Evolutionary conservation across 2,329 filamentous ascomycete genomes (phyloP), one percentile per base, ranked within the genome.

Genomic region (Pseudonectria foliicola): DNA sequence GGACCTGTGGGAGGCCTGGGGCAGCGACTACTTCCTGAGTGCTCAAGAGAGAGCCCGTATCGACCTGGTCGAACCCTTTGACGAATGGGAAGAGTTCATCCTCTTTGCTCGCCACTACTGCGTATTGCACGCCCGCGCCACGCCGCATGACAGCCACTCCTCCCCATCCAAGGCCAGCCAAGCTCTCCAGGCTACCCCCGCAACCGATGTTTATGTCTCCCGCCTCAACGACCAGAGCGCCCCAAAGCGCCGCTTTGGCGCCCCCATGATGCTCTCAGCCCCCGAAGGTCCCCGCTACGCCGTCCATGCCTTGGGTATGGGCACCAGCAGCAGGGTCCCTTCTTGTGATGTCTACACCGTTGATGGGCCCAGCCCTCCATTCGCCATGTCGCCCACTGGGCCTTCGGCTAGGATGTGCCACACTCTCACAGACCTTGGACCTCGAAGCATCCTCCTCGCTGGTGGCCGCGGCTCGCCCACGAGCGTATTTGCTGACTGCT

Each of bases 41-140:
- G 52, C 70, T 1, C 60, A 68, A 1, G 71, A 85, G 42, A 73
- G 85, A 43, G 63, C 56, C 25, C 63, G 62, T 10, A 62, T 95
- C 11, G 82, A 95, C 48, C 54, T 63, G 1, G 60, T 88, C 12
- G 90, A 95, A 53, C 78, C 82, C 1, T 95, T 96, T 54, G 90
- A 96, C 57, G 89, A 95, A 60, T 95, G 87, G 87, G 90, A 96
- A 59, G 90, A 95, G 52, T 88, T 95, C 54, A 80, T 83, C 3
- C 66, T 95, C 1, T 95, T 93, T 57, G 78, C 76, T 3, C 79
- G 80, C 24, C 89, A 95, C 59, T 94, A 95, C 59, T 84, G 89
- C 48, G 62, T 95, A 28, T 68, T 94, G 7, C 68, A 77, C 33
- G 85, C 86, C 10, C 44, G 34, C 7, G 52, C 52, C 7, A 33